Evolutionary conservation across 441 rosid genomes (phyloP), one percentile per base, ranked within the genome.

Genomic region (Gossypium schwendimanii): DNA sequence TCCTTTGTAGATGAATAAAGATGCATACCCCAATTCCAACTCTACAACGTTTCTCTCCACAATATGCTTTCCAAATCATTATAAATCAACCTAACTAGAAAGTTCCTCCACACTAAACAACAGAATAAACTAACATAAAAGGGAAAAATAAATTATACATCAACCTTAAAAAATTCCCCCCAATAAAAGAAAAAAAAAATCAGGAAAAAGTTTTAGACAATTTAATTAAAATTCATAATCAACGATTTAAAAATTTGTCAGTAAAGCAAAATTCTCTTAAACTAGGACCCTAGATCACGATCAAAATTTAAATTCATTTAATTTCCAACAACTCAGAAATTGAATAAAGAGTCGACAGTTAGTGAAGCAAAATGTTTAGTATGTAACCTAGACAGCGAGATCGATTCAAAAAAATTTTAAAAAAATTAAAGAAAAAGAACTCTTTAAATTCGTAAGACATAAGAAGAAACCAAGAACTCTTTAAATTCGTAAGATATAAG

Each of bases 1-100:
- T 87, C 54, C 75, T 86, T 59, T 76, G 73, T 75, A 80, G 72
- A 75, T 55, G 71, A 77, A 76, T 74, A 83, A 81, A 75, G 72
- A 78, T 74, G 70, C 87, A 82, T 76, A 87, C 79, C 76, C 87
- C 83, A 74, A 84, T 87, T 75, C 91, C 94, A 70, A 83, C 84
- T 73, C 78, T 81, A 69, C 75, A 65, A 73, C 83, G 79, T 70
- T 78, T 83, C 36, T 85, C 84, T 80, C 80, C 76, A 63, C 76
- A 78, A 76, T 73, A 54, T 77, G 71, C 36, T 76, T 88, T 86
- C 91, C 90, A 79, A 82, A 80, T 76, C 96, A 91, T 91, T 70
- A 85, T 87, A 79, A 66, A 57, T 33, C 77, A 44, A 52, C 84
- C 78, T 44, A 68, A 58, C 55, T 47, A 36, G 11, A 12, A 73